Evolutionary conservation across 179 eudicot species (phyloP).

Genomic region (Nepenthes alata): DNA sequence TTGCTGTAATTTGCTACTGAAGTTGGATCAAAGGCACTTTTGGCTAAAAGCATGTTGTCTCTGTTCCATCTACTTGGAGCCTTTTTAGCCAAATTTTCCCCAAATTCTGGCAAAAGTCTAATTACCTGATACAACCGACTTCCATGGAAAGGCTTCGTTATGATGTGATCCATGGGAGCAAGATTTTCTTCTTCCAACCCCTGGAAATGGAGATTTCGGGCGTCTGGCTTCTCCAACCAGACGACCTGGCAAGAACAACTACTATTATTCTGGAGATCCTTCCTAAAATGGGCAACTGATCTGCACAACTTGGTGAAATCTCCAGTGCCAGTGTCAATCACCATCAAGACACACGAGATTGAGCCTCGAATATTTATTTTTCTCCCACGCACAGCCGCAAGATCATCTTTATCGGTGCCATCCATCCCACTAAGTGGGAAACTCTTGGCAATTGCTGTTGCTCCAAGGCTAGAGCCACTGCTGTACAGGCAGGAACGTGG

Average conservation of each 20-base stretch:
- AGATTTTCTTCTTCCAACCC: constrained; percentile 42
- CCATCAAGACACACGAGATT: constrained; percentile 30
- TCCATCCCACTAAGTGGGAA: constrained; percentile 41
- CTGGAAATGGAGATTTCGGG: constrained; percentile 19
- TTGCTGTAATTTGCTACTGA: background rate
- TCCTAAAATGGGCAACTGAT: constrained; percentile 52
- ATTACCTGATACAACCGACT: constrained; percentile 34
- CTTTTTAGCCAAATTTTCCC: constrained; percentile 17
- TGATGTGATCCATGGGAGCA: constrained; percentile 35
- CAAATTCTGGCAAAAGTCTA: constrained; percentile 66
- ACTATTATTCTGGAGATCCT: constrained; percentile 15
- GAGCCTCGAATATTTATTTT: constrained; percentile 9
- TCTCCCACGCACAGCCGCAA: constrained; percentile 5
- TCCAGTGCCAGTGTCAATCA: constrained; percentile 52
- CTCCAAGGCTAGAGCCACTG: constrained; percentile 4
- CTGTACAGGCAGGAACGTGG: constrained; percentile 12
- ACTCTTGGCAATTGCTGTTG: constrained; percentile 11
- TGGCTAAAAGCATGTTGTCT: background rate
- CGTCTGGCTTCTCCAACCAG: constrained; percentile 54
- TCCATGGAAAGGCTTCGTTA: constrained; percentile 72
- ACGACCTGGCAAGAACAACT: constrained; percentile 34
- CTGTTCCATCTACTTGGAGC: constrained; percentile 6
- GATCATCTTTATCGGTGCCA: constrained; percentile 20
- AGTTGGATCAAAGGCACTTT: background rate
- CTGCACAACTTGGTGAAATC: constrained; percentile 34